phyloP scores from a whole-genome alignment of 2,329 filamentous ascomycete genomes.

The Thelonectria olida region DNA sequence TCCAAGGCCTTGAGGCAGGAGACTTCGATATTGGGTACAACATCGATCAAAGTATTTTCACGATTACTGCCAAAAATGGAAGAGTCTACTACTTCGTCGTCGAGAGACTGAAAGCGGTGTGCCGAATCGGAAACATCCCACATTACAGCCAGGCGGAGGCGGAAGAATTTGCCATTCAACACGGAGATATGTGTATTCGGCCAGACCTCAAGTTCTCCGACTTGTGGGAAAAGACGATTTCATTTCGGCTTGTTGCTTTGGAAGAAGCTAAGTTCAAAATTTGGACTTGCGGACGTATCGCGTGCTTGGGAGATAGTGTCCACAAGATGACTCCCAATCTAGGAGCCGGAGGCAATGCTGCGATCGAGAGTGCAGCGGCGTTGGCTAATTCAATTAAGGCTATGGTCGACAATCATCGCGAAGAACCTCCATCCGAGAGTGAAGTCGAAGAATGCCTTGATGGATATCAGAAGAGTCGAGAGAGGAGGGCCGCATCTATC shows the following conservation, averaged over 20 bases:
- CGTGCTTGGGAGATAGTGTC: neutral
- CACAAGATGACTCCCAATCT: constrained; percentile 3
- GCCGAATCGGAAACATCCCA: too few relatives aligned
- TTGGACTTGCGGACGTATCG: neutral
- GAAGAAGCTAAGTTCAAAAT: neutral
- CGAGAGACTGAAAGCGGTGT: too few relatives aligned
- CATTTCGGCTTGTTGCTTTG: neutral
- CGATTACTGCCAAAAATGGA: too few relatives aligned
- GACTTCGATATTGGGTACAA: neutral
- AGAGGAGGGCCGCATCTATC: too few relatives aligned
- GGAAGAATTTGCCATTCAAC: too few relatives aligned
- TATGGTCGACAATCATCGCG: neutral
- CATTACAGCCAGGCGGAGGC: too few relatives aligned
- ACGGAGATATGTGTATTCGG: too few relatives aligned
- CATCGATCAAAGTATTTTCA: neutral
- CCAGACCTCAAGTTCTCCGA: too few relatives aligned
- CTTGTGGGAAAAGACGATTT: neutral
- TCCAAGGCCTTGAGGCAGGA: neutral
- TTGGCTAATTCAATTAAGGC: neutral
- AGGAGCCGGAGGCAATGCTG: neutral
- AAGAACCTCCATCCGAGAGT: neutral
- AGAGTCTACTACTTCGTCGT: too few relatives aligned
- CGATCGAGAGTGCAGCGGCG: neutral
- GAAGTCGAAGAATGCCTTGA: neutral
- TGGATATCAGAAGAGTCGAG: neutral